phyloP scores from a whole-genome alignment of 257 asterid species.

The Petunia axillaris region DNA sequence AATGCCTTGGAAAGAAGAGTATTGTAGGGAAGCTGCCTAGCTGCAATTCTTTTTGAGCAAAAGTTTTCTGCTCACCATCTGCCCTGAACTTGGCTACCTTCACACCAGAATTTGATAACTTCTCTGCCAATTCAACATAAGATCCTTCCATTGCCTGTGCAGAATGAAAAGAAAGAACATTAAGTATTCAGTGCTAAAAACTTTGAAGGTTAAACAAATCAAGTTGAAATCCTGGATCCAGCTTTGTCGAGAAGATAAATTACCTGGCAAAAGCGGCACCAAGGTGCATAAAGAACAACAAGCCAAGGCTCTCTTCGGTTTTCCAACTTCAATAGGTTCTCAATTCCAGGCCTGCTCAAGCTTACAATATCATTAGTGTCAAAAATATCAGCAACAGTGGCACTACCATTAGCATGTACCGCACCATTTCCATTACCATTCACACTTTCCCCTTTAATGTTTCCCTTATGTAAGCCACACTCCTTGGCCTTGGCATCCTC shows the following conservation, averaged over 20 bases:
- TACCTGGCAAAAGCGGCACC: slow-evolving; percentile 80
- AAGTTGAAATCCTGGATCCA: neutral
- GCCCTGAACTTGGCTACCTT: slow-evolving; percentile 80
- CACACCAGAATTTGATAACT: slow-evolving; percentile 60
- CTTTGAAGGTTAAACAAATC: neutral
- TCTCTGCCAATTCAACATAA: slow-evolving; percentile 62
- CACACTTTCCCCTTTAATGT: slow-evolving; percentile 57
- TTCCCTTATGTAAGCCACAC: slow-evolving; percentile 88
- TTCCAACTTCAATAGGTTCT: slow-evolving; percentile 67
- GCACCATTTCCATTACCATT: slow-evolving; percentile 31
- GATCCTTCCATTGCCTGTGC: slow-evolving; percentile 68
- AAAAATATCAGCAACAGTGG: slow-evolving; percentile 52
- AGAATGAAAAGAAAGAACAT: neutral
- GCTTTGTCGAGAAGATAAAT: neutral
- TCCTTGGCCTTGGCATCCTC: slow-evolving; percentile 92
- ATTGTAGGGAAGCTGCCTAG: slow-evolving; percentile 79
- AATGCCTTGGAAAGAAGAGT: slow-evolving; percentile 70
- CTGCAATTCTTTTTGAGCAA: slow-evolving; percentile 64
- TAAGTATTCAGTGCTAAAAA: neutral
- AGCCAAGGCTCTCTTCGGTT: slow-evolving; percentile 72
- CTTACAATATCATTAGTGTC: slow-evolving; percentile 41
- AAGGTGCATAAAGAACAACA: slow-evolving; percentile 81
- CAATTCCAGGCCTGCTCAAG: slow-evolving; percentile 71
- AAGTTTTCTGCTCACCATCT: slow-evolving; percentile 77
- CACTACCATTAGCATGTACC: slow-evolving; percentile 43